Conservation (phyloP, 352 stramenopile genomes). For the Phytophthora europaea region DNA sequence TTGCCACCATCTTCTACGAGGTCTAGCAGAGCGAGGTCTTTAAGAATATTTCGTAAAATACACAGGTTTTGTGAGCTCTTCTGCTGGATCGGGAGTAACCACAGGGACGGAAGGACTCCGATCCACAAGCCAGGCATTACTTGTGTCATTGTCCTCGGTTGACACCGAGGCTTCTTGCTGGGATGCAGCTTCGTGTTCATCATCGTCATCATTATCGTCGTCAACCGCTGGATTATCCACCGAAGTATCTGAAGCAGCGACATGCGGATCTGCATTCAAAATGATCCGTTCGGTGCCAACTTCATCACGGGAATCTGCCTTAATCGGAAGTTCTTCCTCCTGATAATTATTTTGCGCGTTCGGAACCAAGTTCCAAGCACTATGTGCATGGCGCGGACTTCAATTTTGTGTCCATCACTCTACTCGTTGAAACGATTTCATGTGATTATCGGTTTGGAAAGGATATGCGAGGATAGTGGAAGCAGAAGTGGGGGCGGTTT, state of each 20-base stretch:
- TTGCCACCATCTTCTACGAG: too few species aligned
- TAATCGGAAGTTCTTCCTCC: neutral
- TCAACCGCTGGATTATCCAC: too few species aligned
- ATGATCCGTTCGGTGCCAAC: neutral
- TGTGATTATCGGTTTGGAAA: too few species aligned
- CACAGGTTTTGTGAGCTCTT: too few species aligned
- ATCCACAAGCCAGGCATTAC: conserved; percentile 32
- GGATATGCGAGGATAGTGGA: too few species aligned
- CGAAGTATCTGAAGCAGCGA: neutral
- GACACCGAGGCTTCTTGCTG: neutral
- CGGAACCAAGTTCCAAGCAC: conserved; percentile 33
- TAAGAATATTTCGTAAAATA: too few species aligned
- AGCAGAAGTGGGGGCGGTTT: too few species aligned
- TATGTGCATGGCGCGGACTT: too few species aligned
- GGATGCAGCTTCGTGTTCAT: conserved; percentile 2
- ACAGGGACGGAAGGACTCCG: conserved; percentile 1
- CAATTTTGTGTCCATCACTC: too few species aligned
- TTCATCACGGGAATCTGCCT: neutral
- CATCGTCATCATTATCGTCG: too few species aligned
- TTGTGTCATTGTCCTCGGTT: conserved; percentile 1
- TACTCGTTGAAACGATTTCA: too few species aligned
- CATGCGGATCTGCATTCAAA: conserved; percentile 31
- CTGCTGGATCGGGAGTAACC: neutral
- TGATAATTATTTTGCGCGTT: neutral
- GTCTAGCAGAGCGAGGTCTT: too few species aligned